Percentiles rank a stretch among this genome's conserved stretches.
Evolutionary conservation across 441 rosid species (phyloP).

Genomic region (Pelargonium cotyledonis): DNA sequence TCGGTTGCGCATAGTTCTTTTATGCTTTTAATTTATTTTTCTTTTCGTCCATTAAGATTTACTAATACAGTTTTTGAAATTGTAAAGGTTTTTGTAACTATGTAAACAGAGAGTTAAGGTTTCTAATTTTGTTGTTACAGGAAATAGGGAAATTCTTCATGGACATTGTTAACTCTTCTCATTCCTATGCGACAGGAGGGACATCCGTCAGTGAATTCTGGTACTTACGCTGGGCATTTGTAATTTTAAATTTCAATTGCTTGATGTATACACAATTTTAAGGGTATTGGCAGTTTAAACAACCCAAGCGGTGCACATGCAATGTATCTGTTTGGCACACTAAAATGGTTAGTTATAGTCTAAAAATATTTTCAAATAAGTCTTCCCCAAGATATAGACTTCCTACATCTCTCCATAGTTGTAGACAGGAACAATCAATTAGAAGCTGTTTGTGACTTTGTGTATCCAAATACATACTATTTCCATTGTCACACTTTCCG

Average conservation of each 20-base stretch:
- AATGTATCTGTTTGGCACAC: too few relatives aligned
- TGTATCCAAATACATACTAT: too few relatives aligned
- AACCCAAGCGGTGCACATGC: too few relatives aligned
- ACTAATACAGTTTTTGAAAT: too few relatives aligned
- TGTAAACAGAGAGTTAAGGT: neutral
- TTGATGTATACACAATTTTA: too few relatives aligned
- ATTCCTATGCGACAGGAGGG: constrained; percentile 87
- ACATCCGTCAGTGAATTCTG: constrained; percentile 78
- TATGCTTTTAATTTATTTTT: neutral
- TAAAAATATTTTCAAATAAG: constrained; percentile 6
- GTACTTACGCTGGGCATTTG: constrained; percentile 31
- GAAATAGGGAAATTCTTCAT: constrained; percentile 66
- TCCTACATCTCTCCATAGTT: too few relatives aligned
- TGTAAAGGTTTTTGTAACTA: neutral
- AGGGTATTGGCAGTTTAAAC: too few relatives aligned
- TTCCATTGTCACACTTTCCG: neutral
- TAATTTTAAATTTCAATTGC: neutral
- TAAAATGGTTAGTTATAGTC: too few relatives aligned
- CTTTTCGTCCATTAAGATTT: too few relatives aligned
- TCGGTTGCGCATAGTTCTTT: neutral
- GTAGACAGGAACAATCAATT: too few relatives aligned
- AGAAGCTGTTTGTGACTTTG: too few relatives aligned
- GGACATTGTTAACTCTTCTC: constrained; percentile 82
- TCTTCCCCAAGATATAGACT: neutral
- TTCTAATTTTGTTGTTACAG: constrained; percentile 34